A percentile compares a stretch with the other conserved stretches of the same genome.
phyloP scores from a whole-genome alignment of 306 rosid genomes.

The Oxytropis ochrocephala region DNA sequence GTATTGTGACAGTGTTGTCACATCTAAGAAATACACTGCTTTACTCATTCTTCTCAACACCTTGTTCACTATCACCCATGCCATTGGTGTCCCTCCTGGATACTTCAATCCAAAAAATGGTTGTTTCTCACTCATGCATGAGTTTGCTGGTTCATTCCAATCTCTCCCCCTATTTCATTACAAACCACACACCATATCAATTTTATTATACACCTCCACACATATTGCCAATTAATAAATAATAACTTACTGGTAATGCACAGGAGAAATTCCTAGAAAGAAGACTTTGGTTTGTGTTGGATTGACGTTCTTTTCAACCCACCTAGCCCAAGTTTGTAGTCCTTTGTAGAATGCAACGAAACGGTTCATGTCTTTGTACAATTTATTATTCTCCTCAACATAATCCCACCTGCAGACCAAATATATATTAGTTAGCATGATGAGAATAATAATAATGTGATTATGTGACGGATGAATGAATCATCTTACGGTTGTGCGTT shows the following conservation, averaged over 20 bases:
- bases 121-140: constrained; percentile 56
- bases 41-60: constrained; percentile 58
- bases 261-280: constrained; percentile 90
- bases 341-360: constrained; percentile 72
- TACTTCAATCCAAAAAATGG: constrained; percentile 71
- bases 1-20: constrained; percentile 65
- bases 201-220: too few relatives aligned
- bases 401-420: constrained; percentile 60
- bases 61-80: constrained; percentile 77
- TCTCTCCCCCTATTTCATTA: constrained; percentile 66
- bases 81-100: constrained; percentile 79
- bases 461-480: too few relatives aligned
- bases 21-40: constrained; percentile 71
- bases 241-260: constrained; percentile 68
- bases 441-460: neutral
- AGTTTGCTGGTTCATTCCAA: constrained; percentile 69
- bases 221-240: neutral
- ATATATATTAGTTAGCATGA: neutral
- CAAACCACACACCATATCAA: neutral
- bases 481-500: constrained; percentile 68
- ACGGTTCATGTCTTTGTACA: constrained; percentile 81
- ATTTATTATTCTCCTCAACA: constrained; percentile 41
- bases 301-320: constrained; percentile 61
- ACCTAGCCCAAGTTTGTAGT: constrained; percentile 75
- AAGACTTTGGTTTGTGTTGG: constrained; percentile 75